Evolutionary conservation across 2,329 filamentous ascomycete species (phyloP).

Genomic region (Fusarium continuum): DNA sequence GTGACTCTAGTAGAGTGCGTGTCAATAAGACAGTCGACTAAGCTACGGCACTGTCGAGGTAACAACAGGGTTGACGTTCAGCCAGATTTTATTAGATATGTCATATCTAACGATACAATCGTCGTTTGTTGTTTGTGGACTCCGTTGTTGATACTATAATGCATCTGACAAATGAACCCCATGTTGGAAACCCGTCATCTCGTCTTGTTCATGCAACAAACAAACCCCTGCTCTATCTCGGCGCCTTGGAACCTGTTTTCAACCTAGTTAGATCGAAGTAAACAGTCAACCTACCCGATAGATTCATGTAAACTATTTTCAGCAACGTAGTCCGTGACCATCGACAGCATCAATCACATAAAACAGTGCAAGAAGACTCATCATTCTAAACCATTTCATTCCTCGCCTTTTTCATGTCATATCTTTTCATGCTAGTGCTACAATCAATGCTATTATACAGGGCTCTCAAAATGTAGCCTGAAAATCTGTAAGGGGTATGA

Average conservation of each 20-base stretch:
- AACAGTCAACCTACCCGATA: background rate
- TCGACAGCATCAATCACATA: background rate
- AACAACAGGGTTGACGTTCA: too few relatives aligned
- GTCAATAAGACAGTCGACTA: conserved; percentile 17
- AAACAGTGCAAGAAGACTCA: background rate
- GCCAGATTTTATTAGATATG: background rate
- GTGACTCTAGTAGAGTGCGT: conserved; percentile 42
- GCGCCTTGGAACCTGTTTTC: conserved; percentile 11
- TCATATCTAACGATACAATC: background rate
- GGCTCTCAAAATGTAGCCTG: conserved; percentile 43
- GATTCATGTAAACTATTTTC: background rate
- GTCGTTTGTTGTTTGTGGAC: background rate
- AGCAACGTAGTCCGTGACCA: background rate
- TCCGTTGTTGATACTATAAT: background rate
- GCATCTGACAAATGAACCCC: background rate
- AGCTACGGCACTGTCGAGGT: background rate
- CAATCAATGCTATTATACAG: conserved; percentile 50
- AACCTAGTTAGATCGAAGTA: background rate
- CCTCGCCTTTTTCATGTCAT: conserved; percentile 28
- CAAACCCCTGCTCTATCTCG: conserved; percentile 13
- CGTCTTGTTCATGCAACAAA: conserved; percentile 16
- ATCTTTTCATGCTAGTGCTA: conserved; percentile 45
- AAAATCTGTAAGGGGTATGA: conserved; percentile 45
- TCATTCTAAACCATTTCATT: conserved; percentile 23
- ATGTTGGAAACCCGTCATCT: conserved; percentile 9